Evolutionary conservation across 2,329 filamentous ascomycete genomes (phyloP), one percentile per base, ranked within the genome.

Genomic region (Aspergillus novoparasiticus): DNA sequence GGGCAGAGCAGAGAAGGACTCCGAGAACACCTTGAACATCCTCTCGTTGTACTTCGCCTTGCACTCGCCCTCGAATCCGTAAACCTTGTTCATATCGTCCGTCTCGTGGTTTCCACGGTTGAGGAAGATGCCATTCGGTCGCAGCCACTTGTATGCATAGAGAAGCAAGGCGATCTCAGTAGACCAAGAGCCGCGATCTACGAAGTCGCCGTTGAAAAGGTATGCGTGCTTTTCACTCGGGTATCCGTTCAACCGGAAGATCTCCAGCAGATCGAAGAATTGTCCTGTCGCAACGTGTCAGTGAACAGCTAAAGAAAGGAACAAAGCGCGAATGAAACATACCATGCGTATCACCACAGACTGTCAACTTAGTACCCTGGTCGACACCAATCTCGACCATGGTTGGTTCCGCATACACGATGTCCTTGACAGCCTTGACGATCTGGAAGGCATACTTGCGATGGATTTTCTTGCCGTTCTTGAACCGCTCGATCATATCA

Each of bases 61-160:
- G 84, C 95, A 98, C 78, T 99, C 95, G 75, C 95, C 95, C 79
- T 99, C 95, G 73, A 99, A 99, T 21, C 95, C 95, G 76, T 99
- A 99, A 59, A 95, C 94, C 69, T 93, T 89, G 84, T 99, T 99
- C 95, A 99, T 99, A 79, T 97, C 94, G 76, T 98, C 94, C 56
- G 95, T 98, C 82, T 99, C 95, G 81, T 99, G 95, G 80, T 99
- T 99, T 71, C 95, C 95, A 66, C 95, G 89, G 84, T 99, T 99
- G 68, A 99, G 83, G 87, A 96, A 98, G 85, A 99, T 94, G 60
- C 85, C 88, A 50, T 88, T 87, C 9, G 95, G 95, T 60, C 91
- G 89, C 72, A 98, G 80, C 94, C 93, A 97, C 83, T 99, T 99
- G 85, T 97, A 96, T 51, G 94, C 91, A 78, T 97, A 99, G 23